Evolutionary conservation across 768 basidiomycete species (phyloP).

Genomic region (Russula olivacea): DNA sequence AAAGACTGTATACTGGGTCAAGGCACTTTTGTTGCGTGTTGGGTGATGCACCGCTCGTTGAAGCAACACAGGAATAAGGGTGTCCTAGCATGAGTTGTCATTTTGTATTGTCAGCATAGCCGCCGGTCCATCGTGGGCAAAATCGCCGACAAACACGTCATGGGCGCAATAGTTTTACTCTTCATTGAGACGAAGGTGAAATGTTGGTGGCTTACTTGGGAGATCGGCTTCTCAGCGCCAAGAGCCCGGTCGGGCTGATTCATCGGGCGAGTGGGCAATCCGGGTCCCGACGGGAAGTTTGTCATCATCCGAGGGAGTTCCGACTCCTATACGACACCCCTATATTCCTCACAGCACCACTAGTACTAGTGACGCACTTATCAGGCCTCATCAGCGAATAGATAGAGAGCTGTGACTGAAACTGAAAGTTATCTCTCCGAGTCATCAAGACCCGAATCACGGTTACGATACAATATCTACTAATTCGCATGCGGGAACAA

Average conservation of each 20-base stretch:
- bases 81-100: background rate
- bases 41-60: no score
- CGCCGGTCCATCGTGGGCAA: background rate
- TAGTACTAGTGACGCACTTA: no score
- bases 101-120: background rate
- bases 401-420: no score
- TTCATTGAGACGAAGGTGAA: background rate
- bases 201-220: background rate
- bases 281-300: no score
- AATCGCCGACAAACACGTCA: background rate
- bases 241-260: background rate
- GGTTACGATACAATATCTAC: no score
- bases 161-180: background rate
- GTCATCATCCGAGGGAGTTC: no score
- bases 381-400: no score
- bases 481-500: no score
- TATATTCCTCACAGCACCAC: background rate
- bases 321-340: background rate
- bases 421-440: no score
- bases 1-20: background rate
- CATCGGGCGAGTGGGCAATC: background rate
- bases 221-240: slow-evolving; percentile 1
- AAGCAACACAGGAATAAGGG: background rate
- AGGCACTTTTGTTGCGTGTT: background rate
- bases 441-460: no score